phyloP scores from a whole-genome alignment of 768 basidiomycete genomes.

The Rhizopogon roseolus region DNA sequence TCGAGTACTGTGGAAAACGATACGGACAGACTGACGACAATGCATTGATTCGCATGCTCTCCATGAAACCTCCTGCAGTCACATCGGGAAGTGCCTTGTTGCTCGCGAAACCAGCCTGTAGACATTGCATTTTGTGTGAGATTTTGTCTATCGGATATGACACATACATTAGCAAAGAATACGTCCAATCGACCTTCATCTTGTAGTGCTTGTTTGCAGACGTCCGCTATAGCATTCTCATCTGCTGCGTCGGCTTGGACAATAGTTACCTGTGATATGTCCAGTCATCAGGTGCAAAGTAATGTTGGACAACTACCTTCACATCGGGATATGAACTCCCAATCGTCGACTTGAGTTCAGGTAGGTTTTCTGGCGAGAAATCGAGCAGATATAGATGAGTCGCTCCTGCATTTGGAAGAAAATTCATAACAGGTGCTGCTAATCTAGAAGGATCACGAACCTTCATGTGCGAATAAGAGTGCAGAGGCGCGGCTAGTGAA shows the following conservation, averaged over 20 bases:
- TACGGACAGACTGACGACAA: conserved; percentile 40
- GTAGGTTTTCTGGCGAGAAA: conserved; percentile 62
- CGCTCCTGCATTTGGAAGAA: conserved; percentile 47
- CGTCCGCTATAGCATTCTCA: conserved; percentile 55
- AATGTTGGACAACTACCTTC: conserved; percentile 42
- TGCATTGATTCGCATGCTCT: conserved; percentile 72
- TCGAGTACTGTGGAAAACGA: conserved; percentile 3
- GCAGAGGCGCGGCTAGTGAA: conserved; percentile 60
- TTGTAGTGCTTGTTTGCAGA: conserved; percentile 68
- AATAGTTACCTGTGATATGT: conserved; percentile 60
- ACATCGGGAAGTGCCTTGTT: conserved; percentile 43
- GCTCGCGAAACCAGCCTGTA: conserved; percentile 64
- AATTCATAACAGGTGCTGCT: conserved; percentile 2
- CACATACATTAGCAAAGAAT: conserved; percentile 88
- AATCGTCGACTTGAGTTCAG: conserved; percentile 66
- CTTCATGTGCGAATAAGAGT: conserved; percentile 76
- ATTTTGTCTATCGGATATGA: neutral
- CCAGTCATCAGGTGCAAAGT: neutral
- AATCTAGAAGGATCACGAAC: conserved; percentile 27
- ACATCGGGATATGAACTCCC: conserved; percentile 67
- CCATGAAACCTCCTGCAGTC: conserved; percentile 63
- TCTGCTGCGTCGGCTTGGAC: conserved; percentile 83
- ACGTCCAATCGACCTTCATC: conserved; percentile 89
- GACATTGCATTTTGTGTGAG: neutral
- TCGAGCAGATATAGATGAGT: conserved; percentile 75